Conservation (phyloP, 768 basidiomycete species). For the Russula brevipes region DNA sequence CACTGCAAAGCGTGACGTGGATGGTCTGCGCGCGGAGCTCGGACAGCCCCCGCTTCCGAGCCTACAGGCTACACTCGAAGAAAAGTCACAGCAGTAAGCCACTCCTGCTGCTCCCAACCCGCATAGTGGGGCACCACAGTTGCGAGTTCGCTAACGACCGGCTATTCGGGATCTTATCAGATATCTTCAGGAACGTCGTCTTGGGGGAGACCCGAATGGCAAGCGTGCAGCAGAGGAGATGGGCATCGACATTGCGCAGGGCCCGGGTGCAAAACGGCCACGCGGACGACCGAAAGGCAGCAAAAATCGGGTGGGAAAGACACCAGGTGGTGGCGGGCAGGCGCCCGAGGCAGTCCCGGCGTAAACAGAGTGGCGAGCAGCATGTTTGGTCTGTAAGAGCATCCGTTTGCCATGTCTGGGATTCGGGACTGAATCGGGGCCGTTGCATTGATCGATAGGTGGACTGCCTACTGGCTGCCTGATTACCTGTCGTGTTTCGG, state of each 20-base stretch:
- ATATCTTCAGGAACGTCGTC: constrained; percentile 33
- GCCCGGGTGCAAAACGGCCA: constrained; percentile 31
- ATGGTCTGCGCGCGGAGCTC: constrained; percentile 66
- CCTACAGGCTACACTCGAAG: constrained; percentile 68
- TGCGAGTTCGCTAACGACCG: neutral
- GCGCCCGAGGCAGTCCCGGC: constrained; percentile 10
- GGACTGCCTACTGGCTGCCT: neutral
- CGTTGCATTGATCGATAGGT: constrained; percentile 1
- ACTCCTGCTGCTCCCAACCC: neutral
- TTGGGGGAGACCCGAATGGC: constrained; percentile 27
- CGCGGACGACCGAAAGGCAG: constrained; percentile 36
- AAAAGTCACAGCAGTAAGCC: constrained; percentile 52
- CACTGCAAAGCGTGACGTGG: constrained; percentile 68
- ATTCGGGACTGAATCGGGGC: neutral
- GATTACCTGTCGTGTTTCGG: constrained; percentile 11
- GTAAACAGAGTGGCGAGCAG: neutral
- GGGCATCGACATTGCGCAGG: constrained; percentile 19
- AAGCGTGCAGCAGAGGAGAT: constrained; percentile 30
- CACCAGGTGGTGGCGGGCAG: neutral
- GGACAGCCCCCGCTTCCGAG: constrained; percentile 70
- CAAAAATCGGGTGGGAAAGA: constrained; percentile 30
- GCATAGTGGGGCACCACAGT: neutral
- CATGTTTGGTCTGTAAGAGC: neutral
- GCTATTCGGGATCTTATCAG: constrained; percentile 18
- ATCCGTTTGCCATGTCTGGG: neutral